Base-by-base conservation (phyloP, 1,139 yeast genomes). In the Yamadazyma blattariae region DNA sequence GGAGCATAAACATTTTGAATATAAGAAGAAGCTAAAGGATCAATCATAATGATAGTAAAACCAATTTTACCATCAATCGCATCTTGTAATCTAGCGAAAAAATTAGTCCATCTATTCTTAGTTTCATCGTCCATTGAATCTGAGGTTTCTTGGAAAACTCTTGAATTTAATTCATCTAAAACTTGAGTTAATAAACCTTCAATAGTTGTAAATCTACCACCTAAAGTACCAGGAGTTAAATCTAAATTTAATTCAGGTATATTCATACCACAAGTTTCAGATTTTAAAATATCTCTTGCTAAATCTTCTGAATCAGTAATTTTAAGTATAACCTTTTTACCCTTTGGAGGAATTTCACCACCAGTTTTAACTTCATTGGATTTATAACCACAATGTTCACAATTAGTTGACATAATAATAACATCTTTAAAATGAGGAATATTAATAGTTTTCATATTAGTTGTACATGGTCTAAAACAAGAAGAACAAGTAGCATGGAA, bases 381-480 rank as follows among this genome's bases (percentile, higher is more conserved):
- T 64, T 87, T 92, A 67, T 86, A 94, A 24, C 98, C 98, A 67
- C 99, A 94, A 48, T 78, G 67, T 28, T 83, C 90, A 64, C 99
- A 94, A 1, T 78, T 82, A 0, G 98, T 92, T 35, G 95, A 85
- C 98, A 94, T 94, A 51, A 94, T 79, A 43, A 94, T 84, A 30
- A 94, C 99, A 49, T 94, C 97, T 62, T 89, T 90, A 72, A 94
- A 94, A 64, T 94, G 98, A 16, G 99, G 99, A 49, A 94, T 94
- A 55, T 88, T 82, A 20, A 94, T 96, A 25, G 90, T 78, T 67
- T 94, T 94, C 98, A 94, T 94, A 58, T 90, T 95, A 3, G 98
- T 92, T 39, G 80, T 86, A 61, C 96, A 86, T 13, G 81, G 79
- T 37, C 73, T 72, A 50, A 72, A 77, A 63, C 99, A 94, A 12